phyloP scores from a whole-genome alignment of 768 basidiomycete genomes.

The Xerocomus potaroensis region DNA sequence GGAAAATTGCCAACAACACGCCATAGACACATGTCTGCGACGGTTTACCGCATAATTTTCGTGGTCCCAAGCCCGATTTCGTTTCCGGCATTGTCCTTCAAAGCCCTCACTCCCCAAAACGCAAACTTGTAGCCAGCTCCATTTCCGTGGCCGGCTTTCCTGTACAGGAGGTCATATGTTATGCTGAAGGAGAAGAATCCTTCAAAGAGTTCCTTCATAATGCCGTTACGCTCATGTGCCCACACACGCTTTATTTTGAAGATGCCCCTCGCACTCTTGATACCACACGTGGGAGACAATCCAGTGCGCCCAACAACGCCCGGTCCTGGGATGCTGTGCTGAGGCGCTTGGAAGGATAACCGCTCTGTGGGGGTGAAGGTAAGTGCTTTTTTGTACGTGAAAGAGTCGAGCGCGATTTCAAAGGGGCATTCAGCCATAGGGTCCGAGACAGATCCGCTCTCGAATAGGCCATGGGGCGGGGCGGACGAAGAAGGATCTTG shows the following conservation, averaged over 20 bases:
- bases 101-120: conserved; percentile 38
- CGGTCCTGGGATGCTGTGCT: conserved; percentile 17
- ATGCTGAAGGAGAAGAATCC: conserved; percentile 37
- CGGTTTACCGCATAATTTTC: conserved; percentile 11
- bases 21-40: background rate
- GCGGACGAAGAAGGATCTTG: conserved; percentile 1
- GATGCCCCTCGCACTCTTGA: conserved; percentile 30
- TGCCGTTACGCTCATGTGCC: conserved; percentile 19
- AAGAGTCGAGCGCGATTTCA: conserved; percentile 25
- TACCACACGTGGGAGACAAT: conserved; percentile 29
- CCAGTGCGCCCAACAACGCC: conserved; percentile 28
- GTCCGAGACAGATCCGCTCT: conserved; percentile 25
- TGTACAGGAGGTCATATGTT: conserved; percentile 31
- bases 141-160: conserved; percentile 34
- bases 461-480: conserved; percentile 23
- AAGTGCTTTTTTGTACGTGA: conserved; percentile 24
- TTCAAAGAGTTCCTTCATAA: conserved; percentile 36
- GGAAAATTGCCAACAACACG: background rate
- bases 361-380: conserved; percentile 28
- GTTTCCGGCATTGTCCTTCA: conserved; percentile 29
- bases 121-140: conserved; percentile 28
- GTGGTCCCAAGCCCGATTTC: conserved; percentile 33
- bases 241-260: conserved; percentile 36
- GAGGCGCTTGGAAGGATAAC: conserved; percentile 22
- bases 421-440: conserved; percentile 36